These are phyloP conservation scores for Penicillium nucicola DNA, from an alignment of 495 filamentous ascomycete species.

Conservation along the genomic window DNA sequence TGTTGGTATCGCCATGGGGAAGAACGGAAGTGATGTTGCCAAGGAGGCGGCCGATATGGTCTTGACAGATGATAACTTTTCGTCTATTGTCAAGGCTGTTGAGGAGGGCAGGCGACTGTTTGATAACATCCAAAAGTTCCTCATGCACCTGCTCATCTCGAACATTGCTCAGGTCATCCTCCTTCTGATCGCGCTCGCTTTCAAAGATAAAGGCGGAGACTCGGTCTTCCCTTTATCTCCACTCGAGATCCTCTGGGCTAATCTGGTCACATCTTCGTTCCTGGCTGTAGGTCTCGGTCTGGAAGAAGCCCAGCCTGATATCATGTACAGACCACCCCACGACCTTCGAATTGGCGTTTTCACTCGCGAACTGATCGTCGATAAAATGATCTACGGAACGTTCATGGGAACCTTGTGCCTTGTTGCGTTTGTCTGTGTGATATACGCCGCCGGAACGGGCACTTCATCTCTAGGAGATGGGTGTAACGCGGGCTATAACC, in stretches of 20 bases:
- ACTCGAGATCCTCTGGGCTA: conserved; percentile 75
- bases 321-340: conserved; percentile 71
- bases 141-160: conserved; percentile 67
- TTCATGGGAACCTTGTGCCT: conserved; percentile 68
- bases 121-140: conserved; percentile 80
- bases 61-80: conserved; percentile 85
- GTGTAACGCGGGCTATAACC: conserved; percentile 60
- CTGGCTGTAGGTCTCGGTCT: conserved; percentile 73
- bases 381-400: conserved; percentile 72
- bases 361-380: conserved; percentile 63
- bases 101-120: conserved; percentile 72
- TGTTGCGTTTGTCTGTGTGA: conserved; percentile 63
- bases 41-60: conserved; percentile 87
- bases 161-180: conserved; percentile 75
- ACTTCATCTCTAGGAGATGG: conserved; percentile 57
- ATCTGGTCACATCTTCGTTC: conserved; percentile 72
- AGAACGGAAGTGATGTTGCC: conserved; percentile 82
- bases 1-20: conserved; percentile 84
- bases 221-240: conserved; percentile 76
- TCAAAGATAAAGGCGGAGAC: conserved; percentile 59
- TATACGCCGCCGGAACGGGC: conserved; percentile 61
- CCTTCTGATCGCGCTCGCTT: conserved; percentile 67
- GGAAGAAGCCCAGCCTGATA: conserved; percentile 62
- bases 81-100: conserved; percentile 69
- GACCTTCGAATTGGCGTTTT: conserved; percentile 66